A percentile compares a stretch with the other conserved stretches of the same genome.
Conservation (phyloP, 352 stramenopile species). For the Phytophthora parvispora region DNA sequence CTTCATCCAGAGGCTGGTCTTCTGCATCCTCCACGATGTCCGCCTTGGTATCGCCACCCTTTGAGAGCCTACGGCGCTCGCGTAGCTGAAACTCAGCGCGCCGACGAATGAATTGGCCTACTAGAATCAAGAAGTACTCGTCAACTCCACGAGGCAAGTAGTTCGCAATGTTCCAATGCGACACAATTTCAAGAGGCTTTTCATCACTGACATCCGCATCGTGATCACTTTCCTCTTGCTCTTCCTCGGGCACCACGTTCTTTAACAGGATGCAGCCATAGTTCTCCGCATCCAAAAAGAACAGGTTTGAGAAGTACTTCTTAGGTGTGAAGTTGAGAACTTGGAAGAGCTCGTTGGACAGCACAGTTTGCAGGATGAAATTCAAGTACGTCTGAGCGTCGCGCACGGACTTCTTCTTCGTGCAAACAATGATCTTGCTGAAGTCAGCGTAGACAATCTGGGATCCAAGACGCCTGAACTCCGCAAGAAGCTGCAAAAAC, state of each 20-base stretch:
- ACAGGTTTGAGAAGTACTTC: constrained; percentile 92
- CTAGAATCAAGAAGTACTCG: constrained; percentile 91
- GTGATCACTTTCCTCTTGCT: constrained; percentile 36
- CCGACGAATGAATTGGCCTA: constrained; percentile 90
- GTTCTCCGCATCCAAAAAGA: constrained; percentile 98
- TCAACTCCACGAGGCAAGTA: constrained; percentile 87
- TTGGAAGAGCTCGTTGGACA: constrained; percentile 87
- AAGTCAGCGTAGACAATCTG: constrained; percentile 95
- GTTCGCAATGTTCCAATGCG: constrained; percentile 92
- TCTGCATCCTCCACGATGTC: constrained; percentile 28
- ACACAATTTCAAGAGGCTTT: constrained; percentile 73
- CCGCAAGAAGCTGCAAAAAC: constrained; percentile 93
- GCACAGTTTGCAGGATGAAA: constrained; percentile 96
- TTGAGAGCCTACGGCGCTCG: constrained; percentile 26
- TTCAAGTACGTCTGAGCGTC: constrained; percentile 95
- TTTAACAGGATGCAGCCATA: constrained; percentile 94
- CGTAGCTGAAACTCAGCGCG: constrained; percentile 69
- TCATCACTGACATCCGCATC: constrained; percentile 31
- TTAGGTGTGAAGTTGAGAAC: constrained; percentile 79
- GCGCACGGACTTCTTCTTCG: constrained; percentile 75
- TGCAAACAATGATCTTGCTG: constrained; percentile 78
- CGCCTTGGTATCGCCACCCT: constrained; percentile 22
- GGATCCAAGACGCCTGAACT: constrained; percentile 95
- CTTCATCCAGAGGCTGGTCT: constrained; percentile 53
- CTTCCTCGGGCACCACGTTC: constrained; percentile 31